These are phyloP conservation scores for Glomus cerebriforme DNA, from an alignment of 192 early-diverging fungal species.

Conservation along the genomic window DNA sequence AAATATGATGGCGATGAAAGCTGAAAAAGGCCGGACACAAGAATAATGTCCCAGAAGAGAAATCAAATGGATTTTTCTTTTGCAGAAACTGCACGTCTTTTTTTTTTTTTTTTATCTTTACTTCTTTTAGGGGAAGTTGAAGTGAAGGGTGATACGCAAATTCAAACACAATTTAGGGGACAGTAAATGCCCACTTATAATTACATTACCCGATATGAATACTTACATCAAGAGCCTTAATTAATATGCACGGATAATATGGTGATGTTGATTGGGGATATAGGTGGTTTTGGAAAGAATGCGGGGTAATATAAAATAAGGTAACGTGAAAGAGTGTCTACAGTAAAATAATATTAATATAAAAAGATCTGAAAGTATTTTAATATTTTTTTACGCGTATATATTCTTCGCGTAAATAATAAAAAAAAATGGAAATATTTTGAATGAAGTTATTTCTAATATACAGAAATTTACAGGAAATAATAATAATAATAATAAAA, in stretches of 20 bases:
- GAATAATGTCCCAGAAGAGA: neutral
- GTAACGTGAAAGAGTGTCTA: neutral
- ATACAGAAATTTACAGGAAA: neutral
- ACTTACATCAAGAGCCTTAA: constrained; percentile 6
- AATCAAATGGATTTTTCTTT: constrained; percentile 16
- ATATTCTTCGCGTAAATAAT: neutral
- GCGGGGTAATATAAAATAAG: constrained; percentile 1
- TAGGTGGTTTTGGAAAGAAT: constrained; percentile 14
- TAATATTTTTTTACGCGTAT: too few relatives aligned
- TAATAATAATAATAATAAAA: neutral
- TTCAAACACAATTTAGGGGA: constrained; percentile 1
- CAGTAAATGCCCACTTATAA: neutral
- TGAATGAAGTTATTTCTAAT: neutral
- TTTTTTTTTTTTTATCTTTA: constrained; percentile 8
- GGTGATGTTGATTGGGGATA: neutral
- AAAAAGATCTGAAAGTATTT: neutral
- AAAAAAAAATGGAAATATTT: neutral
- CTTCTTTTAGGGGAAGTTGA: neutral
- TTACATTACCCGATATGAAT: constrained; percentile 14
- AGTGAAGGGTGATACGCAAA: constrained; percentile 11
- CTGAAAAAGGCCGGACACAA: constrained; percentile 8
- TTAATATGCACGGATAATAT: neutral
- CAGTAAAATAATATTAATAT: neutral
- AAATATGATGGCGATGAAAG: neutral
- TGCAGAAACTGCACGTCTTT: constrained; percentile 3